Evolutionary conservation across 2,329 filamentous ascomycete species (phyloP).

Genomic region (Phyllosticta citrichinensis): DNA sequence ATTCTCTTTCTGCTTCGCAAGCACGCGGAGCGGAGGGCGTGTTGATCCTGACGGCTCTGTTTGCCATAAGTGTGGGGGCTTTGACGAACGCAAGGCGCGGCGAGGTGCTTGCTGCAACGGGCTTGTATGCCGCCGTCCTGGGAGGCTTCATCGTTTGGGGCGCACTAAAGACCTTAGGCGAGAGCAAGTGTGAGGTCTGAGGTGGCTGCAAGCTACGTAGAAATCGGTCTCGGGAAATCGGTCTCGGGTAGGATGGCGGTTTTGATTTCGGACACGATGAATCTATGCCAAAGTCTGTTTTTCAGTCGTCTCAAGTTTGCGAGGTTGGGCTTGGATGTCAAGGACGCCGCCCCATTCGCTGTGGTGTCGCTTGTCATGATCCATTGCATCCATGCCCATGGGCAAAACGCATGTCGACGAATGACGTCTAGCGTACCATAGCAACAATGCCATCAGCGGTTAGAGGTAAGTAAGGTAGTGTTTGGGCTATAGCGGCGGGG

Average conservation of each 20-base stretch:
- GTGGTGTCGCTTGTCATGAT: not conserved
- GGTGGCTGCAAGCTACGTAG: not conserved
- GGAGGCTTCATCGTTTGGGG: conserved; percentile 16
- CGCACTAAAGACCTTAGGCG: not conserved
- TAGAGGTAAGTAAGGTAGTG: not conserved
- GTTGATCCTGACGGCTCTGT: conserved; percentile 15
- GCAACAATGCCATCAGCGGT: not conserved
- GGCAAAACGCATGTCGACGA: not conserved
- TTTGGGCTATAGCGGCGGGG: not conserved
- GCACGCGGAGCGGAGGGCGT: not conserved
- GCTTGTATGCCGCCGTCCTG: conserved; percentile 17
- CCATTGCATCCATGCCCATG: not conserved
- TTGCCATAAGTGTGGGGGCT: conserved; percentile 16
- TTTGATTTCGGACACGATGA: not conserved
- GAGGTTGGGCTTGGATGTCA: not conserved
- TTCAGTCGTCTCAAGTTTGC: not conserved
- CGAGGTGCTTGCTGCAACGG: conserved; percentile 19
- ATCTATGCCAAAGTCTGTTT: not conserved
- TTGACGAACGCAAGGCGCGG: conserved; percentile 16
- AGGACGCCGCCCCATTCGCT: not conserved
- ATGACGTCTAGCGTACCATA: not conserved
- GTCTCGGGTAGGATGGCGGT: not conserved
- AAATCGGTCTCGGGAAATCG: not conserved
- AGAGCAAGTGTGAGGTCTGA: not conserved
- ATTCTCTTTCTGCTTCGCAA: conserved; percentile 11